Conservation (phyloP, 148 eudicot genomes). For the Fagopyrum esculentum region DNA sequence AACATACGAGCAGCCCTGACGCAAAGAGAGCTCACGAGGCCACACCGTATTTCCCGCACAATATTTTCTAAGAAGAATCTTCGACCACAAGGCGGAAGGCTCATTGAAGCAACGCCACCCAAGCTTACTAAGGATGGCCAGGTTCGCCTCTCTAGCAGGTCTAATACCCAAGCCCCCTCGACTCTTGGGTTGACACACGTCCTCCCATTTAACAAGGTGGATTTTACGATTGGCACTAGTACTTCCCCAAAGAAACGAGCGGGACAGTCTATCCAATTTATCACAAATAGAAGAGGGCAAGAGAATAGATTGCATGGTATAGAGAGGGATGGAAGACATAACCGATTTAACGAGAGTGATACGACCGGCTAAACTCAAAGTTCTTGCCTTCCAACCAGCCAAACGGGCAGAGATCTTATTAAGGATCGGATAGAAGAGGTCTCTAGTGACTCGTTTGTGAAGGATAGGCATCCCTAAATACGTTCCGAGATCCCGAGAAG, state of each 20-base stretch:
- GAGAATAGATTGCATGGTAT: not conserved
- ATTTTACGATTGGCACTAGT: not conserved
- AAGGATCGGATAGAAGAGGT: not conserved
- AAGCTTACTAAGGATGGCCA: not conserved
- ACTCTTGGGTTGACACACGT: not conserved
- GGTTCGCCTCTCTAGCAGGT: not conserved
- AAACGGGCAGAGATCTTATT: not conserved
- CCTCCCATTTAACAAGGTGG: not conserved
- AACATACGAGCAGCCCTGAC: not conserved
- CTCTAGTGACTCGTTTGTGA: not conserved
- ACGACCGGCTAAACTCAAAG: not conserved
- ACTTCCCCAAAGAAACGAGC: not conserved
- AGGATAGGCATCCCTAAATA: not conserved
- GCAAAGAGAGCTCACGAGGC: not conserved
- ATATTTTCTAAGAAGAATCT: too few relatives aligned
- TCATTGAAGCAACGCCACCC: not conserved
- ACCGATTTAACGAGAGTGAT: not conserved
- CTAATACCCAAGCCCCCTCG: not conserved
- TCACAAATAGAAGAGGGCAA: not conserved
- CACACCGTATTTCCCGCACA: not conserved
- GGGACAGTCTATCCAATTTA: not conserved
- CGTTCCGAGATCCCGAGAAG: not conserved
- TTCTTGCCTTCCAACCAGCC: not conserved
- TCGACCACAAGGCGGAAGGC: not conserved
- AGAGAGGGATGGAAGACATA: not conserved